Evolutionary conservation across 2,329 filamentous ascomycete genomes (phyloP), one percentile per base, ranked within the genome.

Genomic region (Nothomitra cinnamomea): DNA sequence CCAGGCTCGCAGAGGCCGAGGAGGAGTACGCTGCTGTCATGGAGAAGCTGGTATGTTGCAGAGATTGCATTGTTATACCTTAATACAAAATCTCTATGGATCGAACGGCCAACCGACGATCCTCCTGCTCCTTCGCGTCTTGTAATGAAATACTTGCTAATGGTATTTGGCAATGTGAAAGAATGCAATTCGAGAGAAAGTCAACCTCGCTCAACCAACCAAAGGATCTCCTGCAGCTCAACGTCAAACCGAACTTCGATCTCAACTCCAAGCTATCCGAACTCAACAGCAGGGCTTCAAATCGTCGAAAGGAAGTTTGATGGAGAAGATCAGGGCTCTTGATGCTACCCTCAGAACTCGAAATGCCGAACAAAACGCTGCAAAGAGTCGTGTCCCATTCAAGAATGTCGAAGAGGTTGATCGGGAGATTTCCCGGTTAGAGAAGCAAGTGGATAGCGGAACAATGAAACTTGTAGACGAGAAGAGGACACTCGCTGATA

Each of bases 391-490:
- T 67, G 77, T 94, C 57, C 73, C 80, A 53, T 96, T 83, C 79
- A 95, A 92, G 78, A 87, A 75, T 61, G 78, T 80, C 53, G 89
- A 95, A 55, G 92, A 96, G 58, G 73, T 98, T 59, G 87, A 96
- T 67, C 75, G 76, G 58, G 80, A 92, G 69, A 92, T 96, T 61
- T 77, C 79, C 56, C 75, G 75, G 52, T 80, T 95, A 53, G 86
- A 95, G 60, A 83, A 83, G 69, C 79, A 90, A 66, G 88, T 96
- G 61, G 86, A 94, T 67, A 78, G 81, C 36, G 90, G 90, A 59
- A 84, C 78, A 66, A 89, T 98, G 84, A 94, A 89, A 72, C 74
- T 98, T 52, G 92, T 96, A 10, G 92, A 98, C 62, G 92, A 96
- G 79, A 94, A 87, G 76, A 96, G 95, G 78, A 82, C 87, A 7